Evolutionary conservation across 169 alveolate species (phyloP), one percentile per base, ranked within the genome.

Genomic region (Plasmodium adleri): DNA sequence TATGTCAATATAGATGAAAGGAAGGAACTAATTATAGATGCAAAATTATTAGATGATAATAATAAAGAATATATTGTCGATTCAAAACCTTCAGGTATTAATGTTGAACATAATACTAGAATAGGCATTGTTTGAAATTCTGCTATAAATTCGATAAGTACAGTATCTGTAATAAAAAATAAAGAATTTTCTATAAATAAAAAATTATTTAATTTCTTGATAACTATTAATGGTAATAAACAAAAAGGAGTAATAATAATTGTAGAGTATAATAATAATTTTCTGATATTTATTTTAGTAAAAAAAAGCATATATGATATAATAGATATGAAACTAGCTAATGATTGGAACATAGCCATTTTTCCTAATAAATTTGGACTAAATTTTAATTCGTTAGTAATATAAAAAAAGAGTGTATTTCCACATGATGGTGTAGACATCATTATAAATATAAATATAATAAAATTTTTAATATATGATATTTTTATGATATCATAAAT

Each of bases 11-110:
- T 71, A 12, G 97, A 92, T 12, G 97, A 94, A 43, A 95, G 45
- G 54, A 93, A 93, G 9, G 97, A 92, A 73, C 97, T 92, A n/a
- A 95, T 50, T 58, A 95, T 94, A 62, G 92, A 73, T 12, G 98
- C 98, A 45, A 95, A 88, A 88, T 94, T 92, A 73, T 91, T 91
- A 6, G 96, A 95, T 20, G 97, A 93, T 74, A 94, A 89, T 56
- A 96, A 93, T 80, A 95, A 88, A 13, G 98, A 96, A 92, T 94
- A 94, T 74, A 96, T 94, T 71, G 97, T 94, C 7, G 97, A 95
- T 94, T 95, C 98, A 58, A 94, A 92, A 8, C 96, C 97, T 75
- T 93, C 92, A n/a, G 98, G 98, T 92, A 97, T 94, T 49, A 95
- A 86, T 24, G 96, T 80, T 56, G 97, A 95, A 13, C 97, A 96